Evolutionary conservation across 305 asterid species (phyloP).

Genomic region (Petunia hybrid): DNA sequence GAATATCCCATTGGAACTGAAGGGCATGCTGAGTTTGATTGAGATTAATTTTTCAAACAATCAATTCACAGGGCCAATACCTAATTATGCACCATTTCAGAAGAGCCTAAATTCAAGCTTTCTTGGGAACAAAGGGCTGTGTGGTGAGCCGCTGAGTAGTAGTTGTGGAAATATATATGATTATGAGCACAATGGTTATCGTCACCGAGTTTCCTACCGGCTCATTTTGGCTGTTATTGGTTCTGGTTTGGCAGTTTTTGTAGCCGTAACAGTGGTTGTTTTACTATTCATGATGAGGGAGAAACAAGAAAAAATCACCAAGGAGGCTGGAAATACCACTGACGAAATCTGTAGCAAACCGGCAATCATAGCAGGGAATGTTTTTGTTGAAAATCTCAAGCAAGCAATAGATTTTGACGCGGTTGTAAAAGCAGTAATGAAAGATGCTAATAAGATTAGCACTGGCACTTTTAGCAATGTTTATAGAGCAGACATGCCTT

Average conservation of each 20-base stretch:
- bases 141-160: conserved; percentile 76
- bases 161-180: conserved; percentile 60
- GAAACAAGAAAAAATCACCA: conserved; percentile 75
- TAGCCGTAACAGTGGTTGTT: conserved; percentile 72
- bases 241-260: conserved; percentile 80
- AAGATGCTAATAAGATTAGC: conserved; percentile 74
- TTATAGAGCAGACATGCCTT: conserved; percentile 93
- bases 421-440: conserved; percentile 72
- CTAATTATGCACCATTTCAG: conserved; percentile 80
- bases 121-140: conserved; percentile 81
- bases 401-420: conserved; percentile 90
- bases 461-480: conserved; percentile 80
- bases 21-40: conserved; percentile 88
- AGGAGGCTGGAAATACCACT: conserved; percentile 47
- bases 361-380: conserved; percentile 76
- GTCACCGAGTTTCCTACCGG: conserved; percentile 84
- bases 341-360: conserved; percentile 56
- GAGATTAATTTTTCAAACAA: conserved; percentile 90
- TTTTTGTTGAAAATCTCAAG: conserved; percentile 74
- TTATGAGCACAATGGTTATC: conserved; percentile 50
- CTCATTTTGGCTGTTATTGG: conserved; percentile 77
- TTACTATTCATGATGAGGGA: conserved; percentile 87
- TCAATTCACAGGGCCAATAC: conserved; percentile 73
- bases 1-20: conserved; percentile 65
- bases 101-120: conserved; percentile 85